Evolutionary conservation across 768 basidiomycete species (phyloP), one percentile per base, ranked within the genome.

Genomic region (Pluteus cervinus): DNA sequence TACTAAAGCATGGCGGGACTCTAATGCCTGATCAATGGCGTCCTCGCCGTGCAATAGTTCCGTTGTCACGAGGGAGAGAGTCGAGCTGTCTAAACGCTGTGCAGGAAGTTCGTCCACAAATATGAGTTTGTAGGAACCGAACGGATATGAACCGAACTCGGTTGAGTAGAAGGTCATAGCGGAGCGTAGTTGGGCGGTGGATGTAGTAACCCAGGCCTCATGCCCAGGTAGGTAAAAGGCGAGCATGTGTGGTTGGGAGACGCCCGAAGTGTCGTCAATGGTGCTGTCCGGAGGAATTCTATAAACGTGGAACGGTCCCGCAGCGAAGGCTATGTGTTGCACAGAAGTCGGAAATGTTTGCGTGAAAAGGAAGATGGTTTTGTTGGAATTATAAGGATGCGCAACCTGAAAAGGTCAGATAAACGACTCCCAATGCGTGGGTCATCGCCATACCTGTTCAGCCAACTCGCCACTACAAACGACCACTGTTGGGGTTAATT

Each of bases 321-420:
- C 91, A 33, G 93, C 92, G 54, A 94, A 98, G 2, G 87, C 82
- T 42, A 99, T 81, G 53, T 98, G 96, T 55, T 98, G 96, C n/a
- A 84, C 88, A 15, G 92, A 92, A 0, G 92, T 93, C 16, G 85
- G 73, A 9, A 81, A 78, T 16, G 83, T 68, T 56, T 94, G 92
- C 5, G 84, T 77, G 57, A 91, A 98, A 31, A 93, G 69, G 60
- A 93, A 98, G 40, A 98, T 94, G 33, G 86, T 87, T 64, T 96
- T 96, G 64, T 81, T 83, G 9, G 89, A 87, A 53, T 86, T 90
- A 55, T 86, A 81, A 1, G 94, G 94, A 61, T 99, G 94, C 8
- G 86, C 80, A 42, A 97, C 81, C 88, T 96, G 43, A 18, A 29
- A 39, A 16, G 29, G 9, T 24, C 44, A 37, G 30, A 36, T 24